Base-by-base conservation (phyloP, 2,329 filamentous ascomycete genomes). In the Colletotrichum endophyticum region DNA sequence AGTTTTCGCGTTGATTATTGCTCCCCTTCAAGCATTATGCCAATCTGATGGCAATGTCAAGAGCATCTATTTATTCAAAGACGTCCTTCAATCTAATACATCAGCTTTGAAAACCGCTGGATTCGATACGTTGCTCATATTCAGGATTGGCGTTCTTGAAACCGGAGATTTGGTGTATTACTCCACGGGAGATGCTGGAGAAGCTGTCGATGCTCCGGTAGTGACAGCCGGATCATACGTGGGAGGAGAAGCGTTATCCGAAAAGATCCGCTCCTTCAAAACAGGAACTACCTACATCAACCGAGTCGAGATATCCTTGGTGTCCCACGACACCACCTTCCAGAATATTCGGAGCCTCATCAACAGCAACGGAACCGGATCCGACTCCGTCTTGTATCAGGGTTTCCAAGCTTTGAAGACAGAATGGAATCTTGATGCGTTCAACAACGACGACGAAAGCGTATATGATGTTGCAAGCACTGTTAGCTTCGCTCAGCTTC, bases 91-190 rank as follows among this genome's bases (percentile, higher is more conserved):
- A 70, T 88, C 86, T 7, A 83, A 87, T 80, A 88, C 87, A 0
- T 81, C 83, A 1, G 81, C 85, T 3, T 76, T 88, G 7, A 84
- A 81, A 73, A 86, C 85, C 0, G 85, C 86, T 2, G 85, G 85
- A 32, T 88, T 88, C 81, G 86, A 87, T 78, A 82, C 79, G 0
- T 79, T 88, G 32, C 82, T 88, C 66, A 87, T 88, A 15, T 88
- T 88, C 76, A 84, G 86, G 34, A 81, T 88, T 76, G 87, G 86
- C 25, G 83, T 88, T 68, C 79, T 86, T 36, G 82, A 78, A 13
- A 84, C 86, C 77, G 87, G 86, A 49, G 84, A 84, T 73, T 87
- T 88, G 63, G 87, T 84, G 80, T 88, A 88, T 78, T 88, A 88
- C 79, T 88, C 84, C 8, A 86, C 85, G 76, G 86, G 84, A 1